Evolutionary conservation across 2,329 filamentous ascomycete species (phyloP).

Genomic region (Trichoderma brevicompactum): DNA sequence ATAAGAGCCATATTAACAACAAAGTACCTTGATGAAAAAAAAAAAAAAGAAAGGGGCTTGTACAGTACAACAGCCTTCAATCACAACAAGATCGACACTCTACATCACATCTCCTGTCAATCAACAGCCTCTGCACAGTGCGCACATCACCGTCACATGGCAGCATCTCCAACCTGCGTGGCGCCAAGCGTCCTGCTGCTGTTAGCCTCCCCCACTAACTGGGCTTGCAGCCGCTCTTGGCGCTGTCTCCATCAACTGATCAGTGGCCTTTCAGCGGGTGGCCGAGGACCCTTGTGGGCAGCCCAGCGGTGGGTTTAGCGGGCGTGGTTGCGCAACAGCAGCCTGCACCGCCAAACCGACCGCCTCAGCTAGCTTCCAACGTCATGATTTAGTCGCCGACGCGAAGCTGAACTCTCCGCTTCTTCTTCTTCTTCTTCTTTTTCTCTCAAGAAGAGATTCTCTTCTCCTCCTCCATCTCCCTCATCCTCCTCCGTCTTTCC

Average conservation of each 20-base stretch:
- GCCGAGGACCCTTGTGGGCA: constrained; percentile 20
- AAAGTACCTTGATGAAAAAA: too few species aligned
- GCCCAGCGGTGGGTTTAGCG: too few species aligned
- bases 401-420: constrained; percentile 1
- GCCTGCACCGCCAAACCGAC: not conserved
- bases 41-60: too few species aligned
- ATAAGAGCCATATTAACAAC: too few species aligned
- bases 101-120: too few species aligned
- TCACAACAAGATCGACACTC: too few species aligned
- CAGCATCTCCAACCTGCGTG: constrained; percentile 1
- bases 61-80: too few species aligned
- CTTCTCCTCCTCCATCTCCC: not conserved
- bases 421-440: not conserved
- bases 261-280: constrained; percentile 4
- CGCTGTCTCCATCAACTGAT: constrained; percentile 12
- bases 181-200: constrained; percentile 9
- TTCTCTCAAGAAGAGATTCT: not conserved
- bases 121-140: not conserved
- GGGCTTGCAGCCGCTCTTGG: constrained; percentile 2
- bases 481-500: not conserved
- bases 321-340: too few species aligned
- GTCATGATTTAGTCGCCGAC: constrained; percentile 1
- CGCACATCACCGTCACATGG: constrained; percentile 14
- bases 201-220: not conserved
- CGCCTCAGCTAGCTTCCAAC: not conserved